Evolutionary conservation across 176 grass and related monocot species (phyloP), one percentile per base, ranked within the genome.

Genomic region (Avena atlantica): DNA sequence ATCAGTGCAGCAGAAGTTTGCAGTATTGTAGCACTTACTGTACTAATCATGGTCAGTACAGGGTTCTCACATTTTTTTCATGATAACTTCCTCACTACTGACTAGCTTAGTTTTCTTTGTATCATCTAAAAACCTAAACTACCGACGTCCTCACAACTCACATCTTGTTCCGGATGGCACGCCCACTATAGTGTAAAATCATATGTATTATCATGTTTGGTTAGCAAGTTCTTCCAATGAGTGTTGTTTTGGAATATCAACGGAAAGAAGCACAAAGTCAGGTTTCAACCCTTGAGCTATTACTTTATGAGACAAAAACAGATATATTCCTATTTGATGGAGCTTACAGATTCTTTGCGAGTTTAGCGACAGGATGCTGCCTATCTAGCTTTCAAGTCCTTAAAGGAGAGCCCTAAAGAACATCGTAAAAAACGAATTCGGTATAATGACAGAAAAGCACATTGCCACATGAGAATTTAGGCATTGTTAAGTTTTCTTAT

Each of bases 401-500:
- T 76, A 57, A 58, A 81, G 3, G 19, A 77, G 15, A 70, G 24
- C 49, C 55, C 17, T 36, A 59, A 48, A 20, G 59, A 60, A 60
- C 29, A 20, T 25, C 70, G 56, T 76, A 10, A 69, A 70, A 85
- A 37, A 75, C 13, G 60, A 67, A 75, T 40, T 14, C 4, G 47
- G 25, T 57, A 87, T 31, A 58, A 85, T 14, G 65, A 74, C 21
- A 58, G 36, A 76, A 65, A 80, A 81, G 9, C 36, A 75, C 68
- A 14, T 80, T 34, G 10, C 4, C 11, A 12, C 12, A 47, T 63
- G 66, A 80, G 74, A 25, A n/a, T 66, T 70, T 2, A 66, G 72
- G 76, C 70, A 68, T 70, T 36, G 42, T 70, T 40, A 84, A 29
- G 19, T 77, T 64, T 75, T 85, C 34, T 89, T 51, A 59, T 24